Conservation (phyloP, 805 yeast species). For the Pichia pseudocactophila region DNA sequence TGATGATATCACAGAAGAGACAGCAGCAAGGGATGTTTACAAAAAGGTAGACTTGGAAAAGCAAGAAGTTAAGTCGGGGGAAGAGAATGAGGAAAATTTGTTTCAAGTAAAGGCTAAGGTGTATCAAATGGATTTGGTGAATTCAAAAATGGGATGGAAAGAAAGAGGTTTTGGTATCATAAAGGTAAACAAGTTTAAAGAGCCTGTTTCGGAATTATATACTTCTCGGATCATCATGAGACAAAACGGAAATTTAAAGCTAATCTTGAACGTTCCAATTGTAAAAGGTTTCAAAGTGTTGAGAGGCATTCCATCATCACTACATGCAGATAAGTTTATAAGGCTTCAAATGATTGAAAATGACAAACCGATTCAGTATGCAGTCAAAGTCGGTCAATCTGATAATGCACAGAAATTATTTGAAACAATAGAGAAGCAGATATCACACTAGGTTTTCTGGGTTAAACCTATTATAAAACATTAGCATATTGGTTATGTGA, state of each 20-base stretch:
- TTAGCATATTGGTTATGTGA: constrained; percentile 1
- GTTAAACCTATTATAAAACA: too few relatives aligned
- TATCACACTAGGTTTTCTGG: constrained; percentile 16
- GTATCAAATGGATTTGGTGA: constrained; percentile 61
- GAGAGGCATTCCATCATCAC: constrained; percentile 80
- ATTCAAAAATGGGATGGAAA: constrained; percentile 78
- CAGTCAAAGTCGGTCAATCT: constrained; percentile 60
- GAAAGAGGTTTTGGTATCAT: constrained; percentile 87
- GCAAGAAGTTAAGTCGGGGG: constrained; percentile 71
- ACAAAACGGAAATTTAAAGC: constrained; percentile 75
- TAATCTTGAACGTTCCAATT: constrained; percentile 70
- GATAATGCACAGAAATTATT: constrained; percentile 51
- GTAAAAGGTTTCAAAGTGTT: constrained; percentile 50
- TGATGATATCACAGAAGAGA: constrained; percentile 18
- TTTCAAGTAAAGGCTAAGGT: constrained; percentile 70
- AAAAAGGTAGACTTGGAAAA: constrained; percentile 53
- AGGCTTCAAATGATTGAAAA: constrained; percentile 61
- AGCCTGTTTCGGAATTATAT: constrained; percentile 25
- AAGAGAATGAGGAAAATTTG: constrained; percentile 69
- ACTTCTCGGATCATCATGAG: constrained; percentile 80
- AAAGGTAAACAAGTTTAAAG: constrained; percentile 51
- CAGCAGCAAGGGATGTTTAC: constrained; percentile 28
- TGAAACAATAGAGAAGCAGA: constrained; percentile 38
- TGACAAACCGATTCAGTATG: constrained; percentile 71
- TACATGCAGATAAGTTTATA: constrained; percentile 74